Evolutionary conservation across 352 stramenopile species (phyloP), one percentile per base, ranked within the genome.

Genomic region (Globisporangium acanthophoron): DNA sequence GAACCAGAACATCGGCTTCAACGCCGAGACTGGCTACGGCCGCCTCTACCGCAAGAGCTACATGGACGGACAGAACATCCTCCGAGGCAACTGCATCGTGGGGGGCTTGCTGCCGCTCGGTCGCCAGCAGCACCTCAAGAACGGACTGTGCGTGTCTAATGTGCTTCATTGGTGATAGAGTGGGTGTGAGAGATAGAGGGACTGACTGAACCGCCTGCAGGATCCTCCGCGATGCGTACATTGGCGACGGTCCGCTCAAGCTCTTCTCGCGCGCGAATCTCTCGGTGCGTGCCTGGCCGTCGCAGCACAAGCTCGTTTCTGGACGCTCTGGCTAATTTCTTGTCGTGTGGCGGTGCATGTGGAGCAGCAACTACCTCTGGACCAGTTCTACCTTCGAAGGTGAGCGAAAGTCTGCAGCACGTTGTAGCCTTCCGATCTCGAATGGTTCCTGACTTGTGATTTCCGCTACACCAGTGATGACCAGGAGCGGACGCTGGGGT

Each of bases 21-120:
- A 81, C 16, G 51, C 66, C 24, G n/a, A 64, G 0, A 77, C 66
- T 49, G 85, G 79, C 0, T 92, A 79, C 46, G 85, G 85, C 3
- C 78, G 85, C 3, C 59, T 94, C 62, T 94, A 92, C 63, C 69
- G 70, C 56, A 94, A 94, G 63, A 72, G 69, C 24, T 94, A 93
- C 67, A 69, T 91, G 59, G 62, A 84, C 33, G 72, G 80, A 15
- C 66, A 78, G 66, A 94, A 94, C 58, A 89, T 90, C 46, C 70
- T 94, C 33, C 78, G 73, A 15, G 85, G 85, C 39, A 77, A 84
- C 54, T 94, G 85, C 49, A 59, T 86, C 18, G 69, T 94, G 54
- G 85, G 85, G 18, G 81, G 76, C 7, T 49, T 94, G 60, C 78
- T 94, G 1, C 79, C 76, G 3, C 61, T 85, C 15, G 85, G 85